phyloP scores from a whole-genome alignment of 2,329 filamentous ascomycete genomes.

The Ceratocystis variospora region DNA sequence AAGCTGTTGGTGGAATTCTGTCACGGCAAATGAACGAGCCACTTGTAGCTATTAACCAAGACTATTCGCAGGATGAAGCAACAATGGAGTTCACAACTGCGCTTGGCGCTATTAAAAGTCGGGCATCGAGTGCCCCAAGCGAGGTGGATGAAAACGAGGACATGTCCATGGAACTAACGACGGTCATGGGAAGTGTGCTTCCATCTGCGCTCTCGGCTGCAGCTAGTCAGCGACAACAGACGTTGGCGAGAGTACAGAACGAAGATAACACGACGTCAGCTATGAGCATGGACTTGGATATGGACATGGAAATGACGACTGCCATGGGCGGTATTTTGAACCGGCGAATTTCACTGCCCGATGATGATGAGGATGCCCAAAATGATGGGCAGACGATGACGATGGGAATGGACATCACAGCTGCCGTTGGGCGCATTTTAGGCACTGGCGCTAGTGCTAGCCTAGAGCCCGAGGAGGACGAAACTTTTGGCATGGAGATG shows the following conservation, averaged over 20 bases:
- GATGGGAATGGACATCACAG: constrained; percentile 48
- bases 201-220: constrained; percentile 22
- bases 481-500: constrained; percentile 53
- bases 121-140: constrained; percentile 23
- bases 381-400: constrained; percentile 26
- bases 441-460: constrained; percentile 22
- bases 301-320: constrained; percentile 90
- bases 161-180: constrained; percentile 67
- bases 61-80: constrained; percentile 31
- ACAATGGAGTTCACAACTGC: constrained; percentile 80
- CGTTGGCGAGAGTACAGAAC: constrained; percentile 20
- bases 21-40: constrained; percentile 27
- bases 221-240: constrained; percentile 24
- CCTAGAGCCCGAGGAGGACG: constrained; percentile 22
- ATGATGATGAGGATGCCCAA: constrained; percentile 19
- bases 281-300: constrained; percentile 60
- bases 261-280: constrained; percentile 23
- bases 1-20: constrained; percentile 66
- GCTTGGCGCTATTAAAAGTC: constrained; percentile 52
- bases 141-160: constrained; percentile 44
- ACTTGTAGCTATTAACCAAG: constrained; percentile 24
- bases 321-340: constrained; percentile 64
- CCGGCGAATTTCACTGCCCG: constrained; percentile 33
- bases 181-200: constrained; percentile 46
- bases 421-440: constrained; percentile 43